phyloP scores from a whole-genome alignment of 805 yeast species.

The Pichia ethanolica region DNA sequence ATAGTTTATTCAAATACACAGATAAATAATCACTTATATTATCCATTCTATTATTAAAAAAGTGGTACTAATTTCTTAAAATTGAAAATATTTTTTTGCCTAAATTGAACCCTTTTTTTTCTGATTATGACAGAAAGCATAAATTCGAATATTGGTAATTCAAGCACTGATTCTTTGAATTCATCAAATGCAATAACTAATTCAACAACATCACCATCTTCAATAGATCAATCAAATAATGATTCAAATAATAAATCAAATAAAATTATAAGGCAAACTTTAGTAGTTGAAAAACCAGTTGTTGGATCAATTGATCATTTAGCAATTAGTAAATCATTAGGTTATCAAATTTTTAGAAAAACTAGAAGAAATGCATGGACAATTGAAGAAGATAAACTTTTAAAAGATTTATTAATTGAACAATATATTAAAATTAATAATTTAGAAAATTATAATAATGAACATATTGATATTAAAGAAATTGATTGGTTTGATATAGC shows the following conservation, averaged over 20 bases:
- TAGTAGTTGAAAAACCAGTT: conserved; percentile 9
- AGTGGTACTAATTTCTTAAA: too few relatives aligned
- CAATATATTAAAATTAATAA: conserved; percentile 19
- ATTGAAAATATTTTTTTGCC: too few relatives aligned
- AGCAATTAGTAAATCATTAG: conserved; percentile 61
- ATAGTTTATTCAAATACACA: too few relatives aligned
- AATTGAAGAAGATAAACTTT: conserved; percentile 55
- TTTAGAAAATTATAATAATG: conserved; percentile 15
- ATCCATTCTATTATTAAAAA: too few relatives aligned
- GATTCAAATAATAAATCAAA: not conserved
- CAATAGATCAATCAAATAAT: not conserved
- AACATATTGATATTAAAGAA: conserved; percentile 29
- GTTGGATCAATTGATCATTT: conserved; percentile 38
- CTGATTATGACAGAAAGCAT: too few relatives aligned
- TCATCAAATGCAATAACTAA: too few relatives aligned
- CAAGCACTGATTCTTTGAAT: too few relatives aligned
- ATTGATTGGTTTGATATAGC: conserved; percentile 62
- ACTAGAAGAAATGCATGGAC: conserved; percentile 66
- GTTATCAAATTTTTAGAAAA: conserved; percentile 65
- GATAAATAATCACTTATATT: too few relatives aligned
- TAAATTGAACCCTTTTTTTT: too few relatives aligned
- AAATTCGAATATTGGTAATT: too few relatives aligned
- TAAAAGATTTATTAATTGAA: conserved; percentile 37
- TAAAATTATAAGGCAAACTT: not conserved
- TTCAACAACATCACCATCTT: too few relatives aligned